A percentile compares a stretch with the other conserved stretches of the same genome.
Evolutionary conservation across 2,329 filamentous ascomycete species (phyloP).

Genomic region (Epichloe hybrida): DNA sequence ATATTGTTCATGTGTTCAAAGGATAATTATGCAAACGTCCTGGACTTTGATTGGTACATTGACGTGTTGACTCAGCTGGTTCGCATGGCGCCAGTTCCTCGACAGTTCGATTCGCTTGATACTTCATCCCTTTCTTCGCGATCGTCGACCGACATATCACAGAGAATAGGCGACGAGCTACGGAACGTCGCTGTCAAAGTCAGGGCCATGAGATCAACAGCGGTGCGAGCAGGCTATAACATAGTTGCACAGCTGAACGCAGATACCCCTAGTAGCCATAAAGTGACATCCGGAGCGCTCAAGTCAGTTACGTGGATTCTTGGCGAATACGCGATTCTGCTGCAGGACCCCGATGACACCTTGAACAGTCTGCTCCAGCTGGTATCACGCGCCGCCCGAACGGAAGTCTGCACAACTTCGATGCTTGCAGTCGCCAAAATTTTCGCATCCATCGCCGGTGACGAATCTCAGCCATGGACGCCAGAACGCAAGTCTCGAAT

Average conservation of each 20-base stretch:
- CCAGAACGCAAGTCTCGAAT: slow-evolving; percentile 59
- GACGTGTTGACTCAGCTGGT: slow-evolving; percentile 79
- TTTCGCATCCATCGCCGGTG: slow-evolving; percentile 57
- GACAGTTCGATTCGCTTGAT: slow-evolving; percentile 24
- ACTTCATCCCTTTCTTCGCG: slow-evolving; percentile 16
- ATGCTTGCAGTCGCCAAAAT: slow-evolving; percentile 80
- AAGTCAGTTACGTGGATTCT: slow-evolving; percentile 71
- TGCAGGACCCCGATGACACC: slow-evolving; percentile 56
- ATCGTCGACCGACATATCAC: slow-evolving; percentile 37
- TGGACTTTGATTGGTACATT: slow-evolving; percentile 96
- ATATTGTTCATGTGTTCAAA: slow-evolving; percentile 83
- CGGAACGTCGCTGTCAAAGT: slow-evolving; percentile 89
- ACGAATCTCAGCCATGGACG: slow-evolving; percentile 55
- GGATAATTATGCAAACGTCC: slow-evolving; percentile 73
- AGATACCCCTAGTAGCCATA: slow-evolving; percentile 40
- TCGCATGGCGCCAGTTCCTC: slow-evolving; percentile 47
- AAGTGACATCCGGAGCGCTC: slow-evolving; percentile 51
- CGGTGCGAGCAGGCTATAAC: slow-evolving; percentile 71
- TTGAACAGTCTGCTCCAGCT: slow-evolving; percentile 62
- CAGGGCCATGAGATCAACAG: slow-evolving; percentile 63
- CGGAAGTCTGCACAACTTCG: slow-evolving; percentile 61
- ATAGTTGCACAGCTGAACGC: slow-evolving; percentile 47
- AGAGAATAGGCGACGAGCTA: slow-evolving; percentile 69
- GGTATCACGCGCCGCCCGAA: slow-evolving; percentile 40
- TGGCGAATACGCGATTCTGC: slow-evolving; percentile 70